These are phyloP conservation scores for Penicillium arizonense DNA, from an alignment of 495 filamentous ascomycete species.

Conservation along the genomic window DNA sequence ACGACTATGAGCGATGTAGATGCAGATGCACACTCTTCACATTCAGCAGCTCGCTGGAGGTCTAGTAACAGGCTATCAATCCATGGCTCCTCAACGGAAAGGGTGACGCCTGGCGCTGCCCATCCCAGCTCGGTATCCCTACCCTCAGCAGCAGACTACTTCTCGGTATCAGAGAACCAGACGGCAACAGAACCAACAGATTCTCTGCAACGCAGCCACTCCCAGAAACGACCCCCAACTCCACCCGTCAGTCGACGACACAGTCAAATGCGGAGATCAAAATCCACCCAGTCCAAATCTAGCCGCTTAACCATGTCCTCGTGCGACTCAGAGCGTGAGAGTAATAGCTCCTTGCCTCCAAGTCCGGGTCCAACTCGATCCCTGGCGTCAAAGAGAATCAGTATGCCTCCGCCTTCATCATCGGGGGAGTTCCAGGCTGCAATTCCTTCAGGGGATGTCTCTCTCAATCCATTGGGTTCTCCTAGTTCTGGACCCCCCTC, in stretches of 20 bases:
- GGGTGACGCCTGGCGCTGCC: slow-evolving; percentile 26
- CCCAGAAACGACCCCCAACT: slow-evolving; percentile 48
- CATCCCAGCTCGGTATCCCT: slow-evolving; percentile 53
- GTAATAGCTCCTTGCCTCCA: slow-evolving; percentile 29
- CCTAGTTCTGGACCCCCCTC: slow-evolving; percentile 7
- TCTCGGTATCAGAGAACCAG: slow-evolving; percentile 17
- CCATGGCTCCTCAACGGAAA: slow-evolving; percentile 24
- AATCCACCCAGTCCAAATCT: slow-evolving; percentile 36
- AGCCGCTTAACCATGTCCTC: slow-evolving; percentile 33
- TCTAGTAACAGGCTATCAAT: slow-evolving; percentile 30
- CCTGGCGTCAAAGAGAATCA: slow-evolving; percentile 17
- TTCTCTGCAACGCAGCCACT: slow-evolving; percentile 35
- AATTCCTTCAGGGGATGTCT: slow-evolving; percentile 3
- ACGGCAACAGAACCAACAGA: slow-evolving; percentile 17
- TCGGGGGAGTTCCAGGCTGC: slow-evolving; percentile 11
- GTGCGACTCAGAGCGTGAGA: slow-evolving; percentile 18
- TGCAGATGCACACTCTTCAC: slow-evolving; percentile 15
- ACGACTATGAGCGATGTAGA: background rate
- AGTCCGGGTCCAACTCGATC: slow-evolving; percentile 28
- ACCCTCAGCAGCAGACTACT: slow-evolving; percentile 38
- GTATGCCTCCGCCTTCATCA: slow-evolving; percentile 21
- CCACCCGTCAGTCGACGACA: slow-evolving; percentile 49
- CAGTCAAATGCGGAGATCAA: slow-evolving; percentile 45
- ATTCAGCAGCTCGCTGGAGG: slow-evolving; percentile 20
- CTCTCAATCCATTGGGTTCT: slow-evolving; percentile 1